Percentiles rank a stretch among this genome's conserved stretches.
Evolutionary conservation across 495 filamentous ascomycete genomes (phyloP).

Genomic region (Tetracladium marchalianum): DNA sequence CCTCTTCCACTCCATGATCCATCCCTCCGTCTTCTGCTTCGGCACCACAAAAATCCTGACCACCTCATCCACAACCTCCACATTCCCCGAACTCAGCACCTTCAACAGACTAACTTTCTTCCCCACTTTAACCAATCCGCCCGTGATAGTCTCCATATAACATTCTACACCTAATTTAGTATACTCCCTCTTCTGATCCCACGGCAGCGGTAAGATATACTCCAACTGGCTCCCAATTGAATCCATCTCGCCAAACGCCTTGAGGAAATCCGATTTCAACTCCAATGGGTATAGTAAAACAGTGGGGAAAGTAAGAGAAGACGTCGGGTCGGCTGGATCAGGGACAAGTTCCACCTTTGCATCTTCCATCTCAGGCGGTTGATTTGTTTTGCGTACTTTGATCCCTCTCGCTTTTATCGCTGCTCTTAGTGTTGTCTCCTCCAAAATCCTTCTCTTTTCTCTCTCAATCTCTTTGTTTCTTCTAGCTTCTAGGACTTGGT

Average conservation of each 20-base stretch:
- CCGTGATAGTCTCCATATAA: conserved; percentile 72
- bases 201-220: conserved; percentile 75
- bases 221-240: conserved; percentile 59
- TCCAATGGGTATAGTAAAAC: conserved; percentile 75
- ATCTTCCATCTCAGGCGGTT: conserved; percentile 79
- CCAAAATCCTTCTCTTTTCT: conserved; percentile 39
- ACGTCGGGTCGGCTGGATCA: conserved; percentile 62
- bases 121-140: conserved; percentile 83
- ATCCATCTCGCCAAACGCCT: conserved; percentile 65
- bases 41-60: conserved; percentile 76
- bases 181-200: conserved; percentile 69
- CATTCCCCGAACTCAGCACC: conserved; percentile 63
- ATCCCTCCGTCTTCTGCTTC: conserved; percentile 50
- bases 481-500: conserved; percentile 30
- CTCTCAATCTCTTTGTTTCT: conserved; percentile 33
- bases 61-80: conserved; percentile 80
- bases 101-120: conserved; percentile 70
- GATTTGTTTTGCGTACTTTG: conserved; percentile 48
- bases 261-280: conserved; percentile 80
- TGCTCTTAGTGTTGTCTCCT: conserved; percentile 49
- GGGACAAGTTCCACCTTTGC: conserved; percentile 55
- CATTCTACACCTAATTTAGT: conserved; percentile 59
- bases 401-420: conserved; percentile 73
- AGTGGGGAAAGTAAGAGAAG: conserved; percentile 61
- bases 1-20: conserved; percentile 75